Evolutionary conservation across 305 asterid genomes (phyloP).

Genomic region (Fraxinus baroniana): DNA sequence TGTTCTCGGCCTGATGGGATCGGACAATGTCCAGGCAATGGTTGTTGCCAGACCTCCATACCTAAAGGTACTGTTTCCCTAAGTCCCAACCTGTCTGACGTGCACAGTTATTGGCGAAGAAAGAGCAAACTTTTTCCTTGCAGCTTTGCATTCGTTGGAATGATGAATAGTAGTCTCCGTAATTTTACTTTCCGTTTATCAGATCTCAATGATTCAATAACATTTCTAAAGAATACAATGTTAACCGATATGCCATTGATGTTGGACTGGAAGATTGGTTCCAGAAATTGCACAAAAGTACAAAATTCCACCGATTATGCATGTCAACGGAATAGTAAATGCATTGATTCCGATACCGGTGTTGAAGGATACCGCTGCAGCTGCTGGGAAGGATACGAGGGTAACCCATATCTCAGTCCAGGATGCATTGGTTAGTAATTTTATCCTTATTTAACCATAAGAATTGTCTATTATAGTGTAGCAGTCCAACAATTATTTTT

Average conservation of each 20-base stretch:
- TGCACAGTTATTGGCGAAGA: background rate
- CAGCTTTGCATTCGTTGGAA: conserved; percentile 17
- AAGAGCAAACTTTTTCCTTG: conserved; percentile 16
- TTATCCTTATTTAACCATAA: background rate
- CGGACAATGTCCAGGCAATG: background rate
- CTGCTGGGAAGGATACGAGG: conserved; percentile 7
- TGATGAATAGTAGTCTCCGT: background rate
- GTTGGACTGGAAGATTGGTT: conserved; percentile 24
- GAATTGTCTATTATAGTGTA: background rate
- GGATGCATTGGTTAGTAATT: conserved; percentile 1
- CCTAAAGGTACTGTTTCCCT: background rate
- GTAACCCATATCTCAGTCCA: conserved; percentile 22
- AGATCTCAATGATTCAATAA: background rate
- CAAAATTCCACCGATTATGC: background rate
- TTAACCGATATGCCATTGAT: conserved; percentile 14
- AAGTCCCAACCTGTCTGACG: background rate
- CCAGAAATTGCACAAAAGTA: background rate
- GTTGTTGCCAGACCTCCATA: background rate
- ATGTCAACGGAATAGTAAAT: background rate
- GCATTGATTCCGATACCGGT: background rate
- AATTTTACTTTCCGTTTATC: background rate
- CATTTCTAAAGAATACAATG: background rate
- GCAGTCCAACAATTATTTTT: background rate
- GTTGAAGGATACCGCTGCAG: conserved; percentile 21
- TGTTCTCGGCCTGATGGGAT: background rate